Evolutionary conservation across 768 basidiomycete species (phyloP), one percentile per base, ranked within the genome.

Genomic region (Rhodotorula graminis): DNA sequence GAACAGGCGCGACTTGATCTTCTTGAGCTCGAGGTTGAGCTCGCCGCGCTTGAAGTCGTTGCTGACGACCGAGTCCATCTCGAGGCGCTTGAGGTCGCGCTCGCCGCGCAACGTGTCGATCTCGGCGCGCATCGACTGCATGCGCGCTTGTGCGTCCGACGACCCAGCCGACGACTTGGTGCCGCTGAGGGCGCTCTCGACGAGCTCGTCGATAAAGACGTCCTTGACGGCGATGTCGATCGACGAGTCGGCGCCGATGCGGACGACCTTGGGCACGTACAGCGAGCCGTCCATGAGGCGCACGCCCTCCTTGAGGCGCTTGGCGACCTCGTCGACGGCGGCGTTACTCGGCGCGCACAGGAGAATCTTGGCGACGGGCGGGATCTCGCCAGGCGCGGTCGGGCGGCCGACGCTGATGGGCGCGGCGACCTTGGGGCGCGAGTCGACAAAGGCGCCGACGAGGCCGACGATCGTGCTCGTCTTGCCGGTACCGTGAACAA

Each of bases 401-500:
- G 65, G 73, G 80, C 65, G 80, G 82, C 31, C 88, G 87, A 42
- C 83, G 83, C 19, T 86, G 82, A 62, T 88, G 84, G 31, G 84
- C 9, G 55, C 56, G 19, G 70, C 71, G 44, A 58, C 47, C 55
- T 69, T 76, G 33, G 72, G 71, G n/a, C 72, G 73, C 29, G 58
- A 62, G 67, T 72, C 72, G 52, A 96, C 80, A 79, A 90, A 92
- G 9, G 88, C 86, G 55, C 91, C 88, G 12, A 96, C 90, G n/a
- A 99, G 84, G 31, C 92, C 93, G 76, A 92, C 92, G 73, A 99
- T 98, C 2, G 96, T 99, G 31, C 92, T 95, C 16, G 96, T 99
- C 83, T 99, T 99, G 21, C 96, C 96, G 0, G 96, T 99, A 66
- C 96, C 96, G n/a, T n/a, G n/a, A n/a, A n/a, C n/a, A n/a, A n/a